Base-by-base conservation (phyloP, 2,329 filamentous ascomycete genomes). In the Trichoderma afroharzianum region DNA sequence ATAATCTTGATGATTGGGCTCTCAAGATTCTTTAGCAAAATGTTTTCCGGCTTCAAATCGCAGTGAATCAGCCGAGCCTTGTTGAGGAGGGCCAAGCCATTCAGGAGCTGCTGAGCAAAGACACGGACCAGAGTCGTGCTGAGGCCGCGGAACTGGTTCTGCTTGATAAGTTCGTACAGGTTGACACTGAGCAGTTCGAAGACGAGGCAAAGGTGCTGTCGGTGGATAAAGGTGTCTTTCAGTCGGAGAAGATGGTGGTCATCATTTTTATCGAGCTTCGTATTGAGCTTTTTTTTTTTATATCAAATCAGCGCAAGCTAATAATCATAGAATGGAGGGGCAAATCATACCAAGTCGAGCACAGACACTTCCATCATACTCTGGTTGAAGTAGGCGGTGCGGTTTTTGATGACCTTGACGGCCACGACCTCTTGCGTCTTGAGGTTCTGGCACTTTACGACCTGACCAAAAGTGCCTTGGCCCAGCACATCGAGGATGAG, bases 351-450 rank as follows among this genome's bases (percentile, higher is more conserved):
- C 86, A 99, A 80, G 82, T 99, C 96, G 71, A 99, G 86, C 28
- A 99, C 96, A 2, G 96, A 99, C 36, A 99, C 96, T 80, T 99
- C 96, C 96, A 99, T 99, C 96, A 99, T 99, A 82, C 96, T 98
- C 82, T 99, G 96, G 80, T 99, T 99, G 85, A 99, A 99, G 82
- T 99, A 99, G 47, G 96, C 96, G 2, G 96, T 99, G 78, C 95
- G 91, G 82, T 99, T 99, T 84, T 99, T 99, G 84, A 99, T 96
- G 69, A 99, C 96, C 83, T 99, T 99, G 76, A 99, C 96, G 4
- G 96, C 96, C 58, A 99, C 96, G 50, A 99, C 96, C 82, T 99
- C 96, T 81, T 98, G 95, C 0, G 96, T 98, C 84, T 97, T 98
- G 77, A 99, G 83, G 78, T 99, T 99, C 81, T 99, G 96, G 80